A percentile compares a stretch with the other conserved stretches of the same genome.
These are phyloP conservation scores for Neurospora pannonica DNA, from an alignment of 495 filamentous ascomycete species.

Conservation along the genomic window DNA sequence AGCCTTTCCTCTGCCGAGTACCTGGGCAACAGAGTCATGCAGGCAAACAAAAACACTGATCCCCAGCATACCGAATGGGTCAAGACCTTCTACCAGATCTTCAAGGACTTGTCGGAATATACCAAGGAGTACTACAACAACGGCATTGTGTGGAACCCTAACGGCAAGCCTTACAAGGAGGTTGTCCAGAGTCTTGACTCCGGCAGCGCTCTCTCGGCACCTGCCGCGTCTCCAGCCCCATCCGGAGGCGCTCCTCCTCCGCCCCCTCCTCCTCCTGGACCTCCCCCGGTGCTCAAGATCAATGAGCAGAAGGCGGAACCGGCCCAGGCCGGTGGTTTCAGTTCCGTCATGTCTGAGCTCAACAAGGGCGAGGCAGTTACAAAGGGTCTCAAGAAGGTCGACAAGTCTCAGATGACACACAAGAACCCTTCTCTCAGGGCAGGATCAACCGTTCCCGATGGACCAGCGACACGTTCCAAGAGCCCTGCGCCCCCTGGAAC, in stretches of 20 bases:
- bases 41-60: constrained; percentile 71
- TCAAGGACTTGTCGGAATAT: constrained; percentile 69
- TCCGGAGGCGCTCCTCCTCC: constrained; percentile 49
- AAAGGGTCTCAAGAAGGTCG: constrained; percentile 80
- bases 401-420: constrained; percentile 92
- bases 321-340: constrained; percentile 46
- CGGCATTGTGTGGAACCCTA: constrained; percentile 81
- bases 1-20: constrained; percentile 71
- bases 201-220: constrained; percentile 16
- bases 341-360: constrained; percentile 80
- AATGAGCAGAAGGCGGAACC: constrained; percentile 29
- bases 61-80: constrained; percentile 75
- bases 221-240: constrained; percentile 25
- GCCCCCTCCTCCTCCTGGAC: constrained; percentile 65
- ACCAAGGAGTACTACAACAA: constrained; percentile 69
- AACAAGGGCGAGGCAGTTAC: constrained; percentile 85
- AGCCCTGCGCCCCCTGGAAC: constrained; percentile 76
- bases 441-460: constrained; percentile 55
- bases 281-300: constrained; percentile 42
- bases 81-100: constrained; percentile 77
- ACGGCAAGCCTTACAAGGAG: constrained; percentile 66
- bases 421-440: constrained; percentile 91
- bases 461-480: constrained; percentile 53
- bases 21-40: constrained; percentile 85
- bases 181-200: constrained; percentile 42